Evolutionary conservation across 768 basidiomycete species (phyloP), one percentile per base, ranked within the genome.

Genomic region (Collybiopsis luxurians): DNA sequence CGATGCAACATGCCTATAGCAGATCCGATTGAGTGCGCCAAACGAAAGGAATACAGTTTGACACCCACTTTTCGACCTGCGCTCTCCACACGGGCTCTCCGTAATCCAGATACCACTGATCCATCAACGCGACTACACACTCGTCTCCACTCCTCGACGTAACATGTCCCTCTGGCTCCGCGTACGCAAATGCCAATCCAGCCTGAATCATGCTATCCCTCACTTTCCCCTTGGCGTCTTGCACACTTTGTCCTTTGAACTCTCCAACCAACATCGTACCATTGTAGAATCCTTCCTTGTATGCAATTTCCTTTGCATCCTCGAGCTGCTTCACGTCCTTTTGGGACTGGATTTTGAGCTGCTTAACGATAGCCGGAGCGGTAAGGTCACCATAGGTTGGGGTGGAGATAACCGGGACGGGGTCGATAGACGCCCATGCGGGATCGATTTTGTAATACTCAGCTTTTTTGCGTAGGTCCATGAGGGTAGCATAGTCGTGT

Each of bases 101-200:
- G 64, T 98, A 99, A 71, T 98, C 94, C 71, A 98, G 74, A 72
- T 98, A 99, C 95, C 96, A 99, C 72, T 99, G 97, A 69, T 99
- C 97, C 85, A 95, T 95, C 62, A 99, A 75, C 2, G 96, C 95
- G 57, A 99, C 94, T 19, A 98, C 91, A 75, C 97, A 99, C 73
- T 98, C 96, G 66, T 99, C 97, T n/a, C 83, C 85, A 70, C 90
- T 93, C 43, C 96, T 80, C 44, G 89, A 92, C 65, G 95, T 84
- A 65, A 98, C 89, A 62, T 92, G 69, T 55, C 89, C 90, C 71
- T 98, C 95, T 0, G 96, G 96, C 72, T 98, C 96, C 10, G 95
- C 94, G 68, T 99, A 99, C 57, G 91, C 79, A 64, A 97, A 86
- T 6, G 92, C 96, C 54, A 91, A 65, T 2, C 86, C 87, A 6